Evolutionary conservation across 106 monocot species (phyloP).

Genomic region (Hemerocallis citrina): DNA sequence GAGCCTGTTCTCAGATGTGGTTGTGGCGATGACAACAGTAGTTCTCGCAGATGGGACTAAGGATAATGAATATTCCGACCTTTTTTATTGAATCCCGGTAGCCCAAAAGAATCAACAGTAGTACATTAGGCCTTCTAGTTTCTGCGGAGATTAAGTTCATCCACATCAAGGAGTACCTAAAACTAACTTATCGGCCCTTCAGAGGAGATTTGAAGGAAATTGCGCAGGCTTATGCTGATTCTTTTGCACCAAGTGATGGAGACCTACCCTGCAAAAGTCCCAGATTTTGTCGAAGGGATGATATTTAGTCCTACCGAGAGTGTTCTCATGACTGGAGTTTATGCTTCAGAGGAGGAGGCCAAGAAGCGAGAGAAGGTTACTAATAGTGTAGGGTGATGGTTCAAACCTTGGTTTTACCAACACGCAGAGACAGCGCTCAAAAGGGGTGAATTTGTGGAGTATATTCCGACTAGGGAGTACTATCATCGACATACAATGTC

Average conservation of each 20-base stretch:
- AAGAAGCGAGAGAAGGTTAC: constrained; percentile 22
- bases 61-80: constrained; percentile 23
- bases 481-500: constrained; percentile 29
- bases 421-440: constrained; percentile 23
- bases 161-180: constrained; percentile 30
- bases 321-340: constrained; percentile 18
- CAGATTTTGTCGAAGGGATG: constrained; percentile 28
- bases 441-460: constrained; percentile 36
- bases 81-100: constrained; percentile 26
- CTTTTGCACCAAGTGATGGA: constrained; percentile 29
- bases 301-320: constrained; percentile 14
- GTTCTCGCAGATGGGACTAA: constrained; percentile 31
- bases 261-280: constrained; percentile 24
- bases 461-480: constrained; percentile 30
- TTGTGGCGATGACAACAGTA: constrained; percentile 21
- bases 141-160: constrained; percentile 33
- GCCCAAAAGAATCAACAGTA: no score
- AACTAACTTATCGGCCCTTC: constrained; percentile 16
- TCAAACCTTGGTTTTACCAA: constrained; percentile 32
- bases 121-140: constrained; percentile 21
- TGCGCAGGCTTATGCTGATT: constrained; percentile 29
- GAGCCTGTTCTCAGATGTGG: constrained; percentile 25
- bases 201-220: constrained; percentile 15
- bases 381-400: constrained; percentile 24
- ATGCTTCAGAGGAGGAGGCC: constrained; percentile 25